Evolutionary conservation across 805 yeast species (phyloP).

Genomic region (Saccharomyces jurei): DNA sequence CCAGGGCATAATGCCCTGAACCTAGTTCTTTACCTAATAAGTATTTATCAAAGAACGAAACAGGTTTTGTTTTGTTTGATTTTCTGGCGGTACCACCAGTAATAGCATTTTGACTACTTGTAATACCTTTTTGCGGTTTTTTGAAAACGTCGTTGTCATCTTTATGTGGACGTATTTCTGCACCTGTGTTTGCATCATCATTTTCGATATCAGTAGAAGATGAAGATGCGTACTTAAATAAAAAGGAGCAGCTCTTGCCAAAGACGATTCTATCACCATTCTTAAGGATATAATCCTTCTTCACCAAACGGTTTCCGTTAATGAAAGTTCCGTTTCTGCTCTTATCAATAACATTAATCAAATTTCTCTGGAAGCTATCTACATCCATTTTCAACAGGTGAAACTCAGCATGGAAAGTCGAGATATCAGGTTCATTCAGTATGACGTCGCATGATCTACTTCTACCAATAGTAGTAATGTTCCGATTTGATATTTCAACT

Average conservation of each 20-base stretch:
- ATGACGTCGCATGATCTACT: constrained; percentile 52
- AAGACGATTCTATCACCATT: constrained; percentile 59
- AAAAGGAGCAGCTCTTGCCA: constrained; percentile 45
- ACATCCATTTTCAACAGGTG: constrained; percentile 34
- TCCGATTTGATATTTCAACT: constrained; percentile 28
- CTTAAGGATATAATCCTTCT: constrained; percentile 41
- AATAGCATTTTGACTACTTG: constrained; percentile 18
- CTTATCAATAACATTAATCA: constrained; percentile 45
- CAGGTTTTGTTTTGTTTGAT: constrained; percentile 10
- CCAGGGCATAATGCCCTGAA: constrained; percentile 76
- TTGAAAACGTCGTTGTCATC: constrained; percentile 18
- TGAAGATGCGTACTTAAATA: constrained; percentile 37
- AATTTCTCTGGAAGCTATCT: constrained; percentile 29
- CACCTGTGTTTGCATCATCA: background rate
- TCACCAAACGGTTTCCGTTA: constrained; percentile 46
- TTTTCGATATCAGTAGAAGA: constrained; percentile 4
- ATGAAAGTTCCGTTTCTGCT: constrained; percentile 59
- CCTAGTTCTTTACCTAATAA: constrained; percentile 52
- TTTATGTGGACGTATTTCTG: background rate
- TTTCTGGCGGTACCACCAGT: constrained; percentile 2
- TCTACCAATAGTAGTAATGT: constrained; percentile 40
- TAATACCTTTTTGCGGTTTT: constrained; percentile 20
- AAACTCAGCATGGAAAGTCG: constrained; percentile 56
- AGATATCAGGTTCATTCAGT: constrained; percentile 50
- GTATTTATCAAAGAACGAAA: constrained; percentile 48